phyloP scores from a whole-genome alignment of 305 asterid species.

The Solanum hybrid region DNA sequence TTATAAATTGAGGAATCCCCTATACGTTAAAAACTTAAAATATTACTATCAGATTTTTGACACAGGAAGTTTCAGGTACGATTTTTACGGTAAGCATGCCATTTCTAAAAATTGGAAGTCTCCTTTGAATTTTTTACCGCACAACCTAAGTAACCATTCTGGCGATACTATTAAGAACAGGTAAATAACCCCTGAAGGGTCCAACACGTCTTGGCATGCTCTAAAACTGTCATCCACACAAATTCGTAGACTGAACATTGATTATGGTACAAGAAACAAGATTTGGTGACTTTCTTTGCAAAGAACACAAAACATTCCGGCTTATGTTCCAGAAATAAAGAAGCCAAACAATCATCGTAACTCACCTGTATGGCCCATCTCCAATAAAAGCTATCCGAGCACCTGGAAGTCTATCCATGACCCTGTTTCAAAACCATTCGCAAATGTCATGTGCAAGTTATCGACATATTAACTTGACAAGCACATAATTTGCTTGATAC shows the following conservation, averaged over 20 bases:
- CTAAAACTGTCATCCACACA: neutral
- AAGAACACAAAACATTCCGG: neutral
- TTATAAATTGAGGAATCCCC: neutral
- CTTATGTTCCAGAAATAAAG: neutral
- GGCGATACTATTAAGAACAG: neutral
- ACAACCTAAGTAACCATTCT: neutral
- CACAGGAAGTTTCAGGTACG: neutral
- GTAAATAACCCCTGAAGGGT: neutral
- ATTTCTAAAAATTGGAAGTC: neutral
- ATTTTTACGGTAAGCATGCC: neutral
- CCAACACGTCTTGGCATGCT: neutral
- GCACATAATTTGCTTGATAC: neutral
- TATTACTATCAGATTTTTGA: neutral
- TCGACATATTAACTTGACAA: neutral
- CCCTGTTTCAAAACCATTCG: slow-evolving; percentile 10
- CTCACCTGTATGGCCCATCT: slow-evolving; percentile 95
- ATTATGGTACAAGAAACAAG: neutral
- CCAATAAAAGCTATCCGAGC: slow-evolving; percentile 90
- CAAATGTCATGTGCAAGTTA: neutral
- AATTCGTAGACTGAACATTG: neutral
- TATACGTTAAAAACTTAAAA: neutral
- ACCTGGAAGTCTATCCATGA: slow-evolving; percentile 56
- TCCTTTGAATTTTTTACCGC: neutral
- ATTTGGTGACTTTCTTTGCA: neutral
- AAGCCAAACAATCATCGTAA: neutral